These are phyloP conservation scores for Cladophialophora chaetospira DNA, from an alignment of 2,329 filamentous ascomycete species.

Conservation along the genomic window DNA sequence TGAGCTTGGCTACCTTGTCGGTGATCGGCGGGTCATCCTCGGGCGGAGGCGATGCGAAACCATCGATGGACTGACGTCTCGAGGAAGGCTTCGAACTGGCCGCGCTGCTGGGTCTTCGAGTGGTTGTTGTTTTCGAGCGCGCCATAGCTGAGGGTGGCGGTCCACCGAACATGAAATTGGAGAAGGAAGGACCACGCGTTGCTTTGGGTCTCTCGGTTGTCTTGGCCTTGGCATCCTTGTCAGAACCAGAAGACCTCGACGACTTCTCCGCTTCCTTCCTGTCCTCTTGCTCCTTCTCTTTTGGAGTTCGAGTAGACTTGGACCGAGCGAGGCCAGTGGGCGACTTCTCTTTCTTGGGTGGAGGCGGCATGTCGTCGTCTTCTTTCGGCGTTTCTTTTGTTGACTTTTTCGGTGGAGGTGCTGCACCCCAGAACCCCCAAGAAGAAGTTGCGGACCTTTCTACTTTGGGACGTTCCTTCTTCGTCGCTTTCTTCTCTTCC, in stretches of 20 bases:
- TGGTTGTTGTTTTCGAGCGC: constrained; percentile 63
- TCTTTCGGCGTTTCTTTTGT: constrained; percentile 53
- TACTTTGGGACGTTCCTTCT: constrained; percentile 76
- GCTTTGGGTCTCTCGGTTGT: constrained; percentile 57
- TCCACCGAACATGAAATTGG: constrained; percentile 66
- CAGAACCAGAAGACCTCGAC: constrained; percentile 72
- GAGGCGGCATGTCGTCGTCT: constrained; percentile 35
- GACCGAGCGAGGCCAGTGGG: constrained; percentile 53
- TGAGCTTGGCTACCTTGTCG: constrained; percentile 75
- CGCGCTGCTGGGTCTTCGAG: constrained; percentile 58
- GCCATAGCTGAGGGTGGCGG: constrained; percentile 55
- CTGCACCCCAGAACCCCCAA: constrained; percentile 75
- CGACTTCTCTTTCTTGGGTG: constrained; percentile 43
- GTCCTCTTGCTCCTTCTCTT: constrained; percentile 55
- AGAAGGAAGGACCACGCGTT: constrained; percentile 60
- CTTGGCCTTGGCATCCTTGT: constrained; percentile 62
- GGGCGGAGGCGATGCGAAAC: constrained; percentile 70
- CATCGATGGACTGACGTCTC: constrained; percentile 70
- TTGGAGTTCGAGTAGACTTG: constrained; percentile 57
- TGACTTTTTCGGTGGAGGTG: constrained; percentile 50
- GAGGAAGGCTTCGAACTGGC: constrained; percentile 59
- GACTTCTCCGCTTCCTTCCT: constrained; percentile 61
- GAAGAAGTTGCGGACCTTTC: constrained; percentile 68
- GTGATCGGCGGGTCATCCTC: constrained; percentile 67
- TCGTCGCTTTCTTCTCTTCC: constrained; percentile 60